Evolutionary conservation across 2,329 filamentous ascomycete genomes (phyloP).

Genomic region (Bertia moriformis): DNA sequence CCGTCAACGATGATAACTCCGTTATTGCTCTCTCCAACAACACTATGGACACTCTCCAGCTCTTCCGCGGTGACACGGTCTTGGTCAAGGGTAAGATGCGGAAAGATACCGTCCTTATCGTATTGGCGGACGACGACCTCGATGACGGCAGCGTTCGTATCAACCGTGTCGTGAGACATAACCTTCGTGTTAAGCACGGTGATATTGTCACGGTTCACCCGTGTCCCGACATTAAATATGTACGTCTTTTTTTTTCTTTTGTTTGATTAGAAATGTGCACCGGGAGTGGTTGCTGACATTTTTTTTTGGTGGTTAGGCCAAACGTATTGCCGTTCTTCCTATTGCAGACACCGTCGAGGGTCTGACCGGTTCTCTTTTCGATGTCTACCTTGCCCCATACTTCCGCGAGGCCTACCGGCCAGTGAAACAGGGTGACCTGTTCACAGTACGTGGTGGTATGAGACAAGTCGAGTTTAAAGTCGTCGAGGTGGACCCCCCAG

Average conservation of each 20-base stretch:
- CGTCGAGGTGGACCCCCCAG: conserved; percentile 92
- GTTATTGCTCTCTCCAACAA: conserved; percentile 96
- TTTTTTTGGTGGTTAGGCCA: conserved; percentile 48
- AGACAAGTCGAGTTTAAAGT: conserved; percentile 99
- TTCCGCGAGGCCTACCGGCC: conserved; percentile 98
- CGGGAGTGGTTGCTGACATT: not conserved
- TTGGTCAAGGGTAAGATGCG: conserved; percentile 98
- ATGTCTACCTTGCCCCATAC: conserved; percentile 97
- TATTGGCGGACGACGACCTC: conserved; percentile 90
- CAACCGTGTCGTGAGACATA: conserved; percentile 97
- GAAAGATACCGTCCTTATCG: conserved; percentile 96
- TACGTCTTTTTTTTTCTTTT: conserved; percentile 37
- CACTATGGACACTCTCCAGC: conserved; percentile 94
- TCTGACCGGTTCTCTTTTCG: conserved; percentile 91
- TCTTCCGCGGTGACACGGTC: conserved; percentile 97
- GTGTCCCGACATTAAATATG: conserved; percentile 99
- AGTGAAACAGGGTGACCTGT: conserved; percentile 90
- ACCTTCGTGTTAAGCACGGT: conserved; percentile 94
- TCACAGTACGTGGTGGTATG: conserved; percentile 96
- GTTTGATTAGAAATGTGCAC: too few relatives aligned
- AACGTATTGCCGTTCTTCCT: conserved; percentile 93
- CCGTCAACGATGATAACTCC: conserved; percentile 98
- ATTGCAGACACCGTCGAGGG: conserved; percentile 98
- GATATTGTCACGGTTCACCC: conserved; percentile 95
- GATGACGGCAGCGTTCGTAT: conserved; percentile 94